Percentiles rank a stretch among this genome's conserved stretches.
These are phyloP conservation scores for Lepidium didymum DNA, from an alignment of 345 rosid species.

Conservation along the genomic window DNA sequence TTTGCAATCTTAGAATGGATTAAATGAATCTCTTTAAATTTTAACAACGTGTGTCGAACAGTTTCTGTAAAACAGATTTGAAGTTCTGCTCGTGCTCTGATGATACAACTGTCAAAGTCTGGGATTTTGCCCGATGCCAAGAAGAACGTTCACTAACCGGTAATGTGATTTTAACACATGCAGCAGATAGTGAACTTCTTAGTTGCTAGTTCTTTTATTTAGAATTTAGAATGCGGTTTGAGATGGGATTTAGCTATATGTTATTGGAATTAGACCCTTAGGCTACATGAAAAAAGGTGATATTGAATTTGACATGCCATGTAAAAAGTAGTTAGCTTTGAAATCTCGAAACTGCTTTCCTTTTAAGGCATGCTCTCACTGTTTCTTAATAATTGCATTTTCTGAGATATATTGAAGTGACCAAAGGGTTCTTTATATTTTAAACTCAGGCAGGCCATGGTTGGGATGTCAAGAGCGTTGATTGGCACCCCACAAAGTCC, in stretches of 20 bases:
- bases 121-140: conserved; percentile 95
- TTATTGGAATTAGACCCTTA: neutral
- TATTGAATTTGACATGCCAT: conserved; percentile 1
- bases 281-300: neutral
- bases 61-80: conserved; percentile 96
- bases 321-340: neutral
- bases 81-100: conserved; percentile 98
- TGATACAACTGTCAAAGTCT: conserved; percentile 93
- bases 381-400: neutral
- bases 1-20: neutral
- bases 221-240: neutral
- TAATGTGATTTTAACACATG: conserved; percentile 48
- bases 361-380: neutral
- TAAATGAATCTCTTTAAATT: neutral
- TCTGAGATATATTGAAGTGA: conserved; percentile 29
- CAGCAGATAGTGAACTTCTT: neutral
- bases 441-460: conserved; percentile 99
- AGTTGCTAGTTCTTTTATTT: neutral
- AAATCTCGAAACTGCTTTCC: neutral
- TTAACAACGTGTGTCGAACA: conserved; percentile 36
- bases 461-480: conserved; percentile 99
- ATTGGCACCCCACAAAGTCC: conserved; percentile 98
- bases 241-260: neutral
- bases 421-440: conserved; percentile 41
- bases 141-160: conserved; percentile 90